Conservation (phyloP, 2,329 filamentous ascomycete species). For the Botrytis fragariae region DNA sequence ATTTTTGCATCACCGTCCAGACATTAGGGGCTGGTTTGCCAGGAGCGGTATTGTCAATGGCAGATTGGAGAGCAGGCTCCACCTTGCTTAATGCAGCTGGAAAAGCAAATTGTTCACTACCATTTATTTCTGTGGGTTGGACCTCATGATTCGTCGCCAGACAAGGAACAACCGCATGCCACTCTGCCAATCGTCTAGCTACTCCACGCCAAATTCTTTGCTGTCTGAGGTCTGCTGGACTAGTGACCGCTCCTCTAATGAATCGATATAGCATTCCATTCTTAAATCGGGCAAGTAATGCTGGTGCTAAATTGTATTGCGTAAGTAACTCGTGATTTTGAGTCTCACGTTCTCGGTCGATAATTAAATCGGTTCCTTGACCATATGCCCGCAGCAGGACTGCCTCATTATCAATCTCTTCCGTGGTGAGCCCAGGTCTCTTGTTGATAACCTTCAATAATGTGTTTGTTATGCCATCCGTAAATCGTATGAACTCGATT, state of each 20-base stretch:
- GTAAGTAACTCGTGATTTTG: conserved; percentile 84
- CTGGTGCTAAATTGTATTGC: conserved; percentile 76
- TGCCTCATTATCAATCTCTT: conserved; percentile 78
- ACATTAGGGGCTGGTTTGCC: conserved; percentile 78
- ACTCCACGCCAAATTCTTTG: conserved; percentile 78
- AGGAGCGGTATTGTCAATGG: conserved; percentile 54
- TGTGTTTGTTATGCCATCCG: conserved; percentile 97
- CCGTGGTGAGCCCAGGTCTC: conserved; percentile 65
- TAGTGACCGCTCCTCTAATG: conserved; percentile 76
- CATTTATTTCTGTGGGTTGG: conserved; percentile 40
- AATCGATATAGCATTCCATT: conserved; percentile 96
- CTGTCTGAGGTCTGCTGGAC: conserved; percentile 74
- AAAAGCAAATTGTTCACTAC: conserved; percentile 37
- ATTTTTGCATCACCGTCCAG: conserved; percentile 95
- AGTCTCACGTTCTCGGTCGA: conserved; percentile 85
- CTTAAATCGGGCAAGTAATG: conserved; percentile 85
- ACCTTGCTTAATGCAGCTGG: conserved; percentile 36
- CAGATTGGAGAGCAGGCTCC: conserved; percentile 42
- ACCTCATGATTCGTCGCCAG: conserved; percentile 41
- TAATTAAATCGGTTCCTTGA: conserved; percentile 88
- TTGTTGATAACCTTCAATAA: conserved; percentile 75
- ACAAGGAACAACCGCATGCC: conserved; percentile 76
- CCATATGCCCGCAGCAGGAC: conserved; percentile 91
- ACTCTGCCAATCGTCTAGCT: conserved; percentile 81
- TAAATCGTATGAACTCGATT: conserved; percentile 86